A percentile compares a stretch with the other conserved stretches of the same genome.
These are phyloP conservation scores for Penicillium sp. DNA, from an alignment of 2,329 filamentous ascomycete species.

Conservation along the genomic window DNA sequence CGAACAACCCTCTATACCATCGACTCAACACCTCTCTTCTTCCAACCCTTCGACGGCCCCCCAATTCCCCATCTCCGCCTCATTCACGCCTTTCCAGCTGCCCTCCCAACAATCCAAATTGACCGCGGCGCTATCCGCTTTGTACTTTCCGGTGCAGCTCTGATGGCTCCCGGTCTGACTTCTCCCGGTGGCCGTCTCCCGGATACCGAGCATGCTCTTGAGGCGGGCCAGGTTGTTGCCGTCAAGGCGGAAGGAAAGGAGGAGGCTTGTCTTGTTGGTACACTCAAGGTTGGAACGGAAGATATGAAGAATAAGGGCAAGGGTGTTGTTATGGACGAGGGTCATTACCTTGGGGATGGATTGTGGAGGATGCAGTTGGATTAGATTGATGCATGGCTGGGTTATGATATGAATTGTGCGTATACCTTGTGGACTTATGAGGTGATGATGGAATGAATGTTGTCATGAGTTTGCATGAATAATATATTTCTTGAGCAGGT, in stretches of 20 bases:
- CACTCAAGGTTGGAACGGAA: slow-evolving; percentile 75
- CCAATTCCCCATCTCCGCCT: slow-evolving; percentile 83
- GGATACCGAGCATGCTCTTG: slow-evolving; percentile 56
- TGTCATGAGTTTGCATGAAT: slow-evolving; percentile 2
- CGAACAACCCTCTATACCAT: slow-evolving; percentile 83
- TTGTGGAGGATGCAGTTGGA: slow-evolving; percentile 69
- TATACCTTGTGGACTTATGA: not conserved
- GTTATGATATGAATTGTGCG: not conserved
- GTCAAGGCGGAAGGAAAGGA: slow-evolving; percentile 90
- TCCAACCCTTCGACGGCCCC: slow-evolving; percentile 70
- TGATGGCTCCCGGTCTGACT: slow-evolving; percentile 94
- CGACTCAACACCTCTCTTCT: slow-evolving; percentile 75
- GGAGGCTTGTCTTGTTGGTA: slow-evolving; percentile 80
- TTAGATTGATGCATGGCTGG: slow-evolving; percentile 27
- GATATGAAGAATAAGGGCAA: slow-evolving; percentile 94
- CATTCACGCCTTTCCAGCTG: slow-evolving; percentile 81
- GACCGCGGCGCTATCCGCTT: slow-evolving; percentile 96
- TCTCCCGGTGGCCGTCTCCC: slow-evolving; percentile 76
- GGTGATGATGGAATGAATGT: slow-evolving; percentile 1
- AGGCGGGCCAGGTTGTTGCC: slow-evolving; percentile 76
- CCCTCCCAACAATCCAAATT: slow-evolving; percentile 79
- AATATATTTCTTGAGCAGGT: too few relatives aligned
- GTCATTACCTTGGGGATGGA: slow-evolving; percentile 90
- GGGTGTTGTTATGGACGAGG: slow-evolving; percentile 86
- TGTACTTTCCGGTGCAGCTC: slow-evolving; percentile 82